These are phyloP conservation scores for Porphyridium purpureum DNA, from an alignment of 23 red algal species.

Conservation along the genomic window DNA sequence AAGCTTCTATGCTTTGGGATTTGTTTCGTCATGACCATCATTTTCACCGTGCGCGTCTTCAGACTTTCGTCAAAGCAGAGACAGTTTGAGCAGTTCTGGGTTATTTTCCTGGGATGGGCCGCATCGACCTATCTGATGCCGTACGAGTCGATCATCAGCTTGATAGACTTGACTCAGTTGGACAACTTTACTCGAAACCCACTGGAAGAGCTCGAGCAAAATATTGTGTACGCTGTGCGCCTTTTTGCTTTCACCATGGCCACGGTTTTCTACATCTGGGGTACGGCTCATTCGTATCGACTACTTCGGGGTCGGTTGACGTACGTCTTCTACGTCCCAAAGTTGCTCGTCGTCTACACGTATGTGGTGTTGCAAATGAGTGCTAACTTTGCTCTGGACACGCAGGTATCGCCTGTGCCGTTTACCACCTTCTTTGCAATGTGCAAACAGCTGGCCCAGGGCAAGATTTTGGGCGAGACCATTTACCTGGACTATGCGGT, in stretches of 20 bases:
- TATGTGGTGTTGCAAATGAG: slow-evolving; percentile 30
- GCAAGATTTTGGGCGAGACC: too few relatives aligned
- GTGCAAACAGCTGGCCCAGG: too few relatives aligned
- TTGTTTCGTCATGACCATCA: slow-evolving; percentile 12
- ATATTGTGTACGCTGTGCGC: slow-evolving; percentile 32
- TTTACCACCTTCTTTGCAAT: slow-evolving; percentile 35
- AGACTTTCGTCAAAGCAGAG: slow-evolving; percentile 17
- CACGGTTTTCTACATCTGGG: slow-evolving; percentile 53
- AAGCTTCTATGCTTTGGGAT: slow-evolving; percentile 36
- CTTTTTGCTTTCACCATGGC: slow-evolving; percentile 30
- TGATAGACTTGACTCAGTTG: slow-evolving; percentile 16
- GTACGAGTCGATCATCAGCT: slow-evolving; percentile 27
- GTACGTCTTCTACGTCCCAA: slow-evolving; percentile 39
- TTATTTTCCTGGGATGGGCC: slow-evolving; percentile 26
- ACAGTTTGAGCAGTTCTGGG: slow-evolving; percentile 48
- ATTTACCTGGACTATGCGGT: slow-evolving; percentile 4
- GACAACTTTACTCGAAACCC: slow-evolving; percentile 3
- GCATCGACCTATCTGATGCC: slow-evolving; percentile 38
- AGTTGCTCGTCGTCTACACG: slow-evolving; percentile 21
- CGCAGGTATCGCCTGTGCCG: slow-evolving; percentile 38
- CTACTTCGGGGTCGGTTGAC: slow-evolving; percentile 14
- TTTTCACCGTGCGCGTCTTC: slow-evolving; percentile 27
- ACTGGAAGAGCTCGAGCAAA: slow-evolving; percentile 26
- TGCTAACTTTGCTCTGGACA: slow-evolving; percentile 21
- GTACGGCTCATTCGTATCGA: slow-evolving; percentile 48